Base-by-base conservation (phyloP, 768 basidiomycete genomes). In the Suillus occidentalis region DNA sequence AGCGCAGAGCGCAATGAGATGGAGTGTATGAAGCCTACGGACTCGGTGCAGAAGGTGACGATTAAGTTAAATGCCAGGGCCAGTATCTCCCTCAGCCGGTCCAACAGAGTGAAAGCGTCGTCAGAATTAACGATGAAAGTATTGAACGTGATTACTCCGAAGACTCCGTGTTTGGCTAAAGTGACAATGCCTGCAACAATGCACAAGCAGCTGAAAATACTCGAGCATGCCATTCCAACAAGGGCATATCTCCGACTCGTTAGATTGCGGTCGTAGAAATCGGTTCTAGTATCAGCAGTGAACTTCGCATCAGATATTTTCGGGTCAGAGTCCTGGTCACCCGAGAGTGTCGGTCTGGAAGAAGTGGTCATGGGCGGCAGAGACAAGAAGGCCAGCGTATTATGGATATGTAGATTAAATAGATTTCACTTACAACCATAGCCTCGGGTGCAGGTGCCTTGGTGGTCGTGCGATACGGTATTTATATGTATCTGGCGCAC, bases 1-100 rank as follows among this genome's bases (percentile, higher is more conserved):
- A 76, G 66, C 5, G 70, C 72, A 18, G 73, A 70, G 28, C 76
- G 74, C 65, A 76, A 42, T 0, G 75, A 68, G 31, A 75, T 70
- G 45, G 63, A 66, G 16, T 76, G 75, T 9, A 67, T 68, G 18
- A 71, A 70, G 4, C 75, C 76, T 7, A 64, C 74, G 3, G 77
- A 69, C 42, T 76, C 75, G 16, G 75, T 76, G 28, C 75, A 76
- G 3, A 64, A 45, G 0, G 72, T 65, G 39, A 76, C 69, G 61
- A 76, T 65, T 14, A 73, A 43, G 25, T 72, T 73, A 56, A 76
- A 67, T 2, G n/a, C 69, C 8, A 78, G 68, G 52, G 18, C 40
- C 37, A 75, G 37, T 2, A 68, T 49, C 49, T 78, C 72, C 25
- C 61, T 64, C 58, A 70, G 40, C 67, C 68, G 63, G 18, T 8